Conservation (phyloP, 1,139 yeast species). For the Kluyveromyces sp. region DNA sequence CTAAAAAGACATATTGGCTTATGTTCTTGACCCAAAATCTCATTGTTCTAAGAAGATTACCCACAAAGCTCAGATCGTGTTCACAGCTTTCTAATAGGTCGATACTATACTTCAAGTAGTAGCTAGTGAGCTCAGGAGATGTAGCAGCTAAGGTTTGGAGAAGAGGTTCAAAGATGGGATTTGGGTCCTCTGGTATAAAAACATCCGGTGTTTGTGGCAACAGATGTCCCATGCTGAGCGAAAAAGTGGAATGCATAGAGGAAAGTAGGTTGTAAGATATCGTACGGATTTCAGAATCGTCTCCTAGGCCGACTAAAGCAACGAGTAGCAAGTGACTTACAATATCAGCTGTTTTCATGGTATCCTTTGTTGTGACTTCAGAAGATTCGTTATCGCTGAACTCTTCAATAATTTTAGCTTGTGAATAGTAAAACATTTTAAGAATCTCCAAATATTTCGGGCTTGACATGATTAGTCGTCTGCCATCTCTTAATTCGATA, state of each 20-base stretch:
- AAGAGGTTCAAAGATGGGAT: constrained; percentile 54
- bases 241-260: constrained; percentile 54
- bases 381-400: constrained; percentile 23
- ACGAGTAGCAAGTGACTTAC: constrained; percentile 58
- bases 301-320: constrained; percentile 60
- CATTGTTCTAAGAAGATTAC: constrained; percentile 41
- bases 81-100: constrained; percentile 20
- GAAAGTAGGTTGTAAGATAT: constrained; percentile 62
- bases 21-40: constrained; percentile 79
- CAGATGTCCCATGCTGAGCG: constrained; percentile 54
- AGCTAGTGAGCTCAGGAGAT: constrained; percentile 54
- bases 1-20: constrained; percentile 48
- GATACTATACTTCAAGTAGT: constrained; percentile 25
- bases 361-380: constrained; percentile 15
- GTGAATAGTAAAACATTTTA: constrained; percentile 60
- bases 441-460: constrained; percentile 61
- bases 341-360: constrained; percentile 20
- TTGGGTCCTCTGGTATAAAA: constrained; percentile 67
- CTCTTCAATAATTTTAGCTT: constrained; percentile 41
- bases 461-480: constrained; percentile 47
- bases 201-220: constrained; percentile 53
- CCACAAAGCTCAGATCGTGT: constrained; percentile 8
- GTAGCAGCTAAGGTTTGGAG: constrained; percentile 51
- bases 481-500: constrained; percentile 42
- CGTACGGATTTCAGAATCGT: constrained; percentile 51